Percentiles rank a stretch among this genome's conserved stretches.
Conservation (phyloP, 1,139 yeast genomes). For the Diutina scorzettiae region DNA sequence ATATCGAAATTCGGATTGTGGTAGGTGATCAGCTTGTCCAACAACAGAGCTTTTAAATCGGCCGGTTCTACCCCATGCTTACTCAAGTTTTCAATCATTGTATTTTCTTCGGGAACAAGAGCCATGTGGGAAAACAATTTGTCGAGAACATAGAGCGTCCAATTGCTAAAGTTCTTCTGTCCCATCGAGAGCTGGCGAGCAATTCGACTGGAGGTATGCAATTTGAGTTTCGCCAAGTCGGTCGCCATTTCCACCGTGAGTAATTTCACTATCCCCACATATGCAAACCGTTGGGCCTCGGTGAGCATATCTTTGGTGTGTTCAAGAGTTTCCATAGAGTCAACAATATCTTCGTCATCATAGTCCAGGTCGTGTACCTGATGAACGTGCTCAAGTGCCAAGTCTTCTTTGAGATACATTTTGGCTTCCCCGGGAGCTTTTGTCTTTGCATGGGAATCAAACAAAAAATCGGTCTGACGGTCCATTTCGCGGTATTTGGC, state of each 20-base stretch:
- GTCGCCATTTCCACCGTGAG: slow-evolving; percentile 75
- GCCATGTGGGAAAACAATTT: slow-evolving; percentile 77
- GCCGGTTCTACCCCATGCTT: slow-evolving; percentile 68
- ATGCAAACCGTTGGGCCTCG: slow-evolving; percentile 84
- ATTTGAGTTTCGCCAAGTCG: slow-evolving; percentile 49
- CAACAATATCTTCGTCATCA: slow-evolving; percentile 16
- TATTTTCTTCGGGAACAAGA: slow-evolving; percentile 56
- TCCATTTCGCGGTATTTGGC: slow-evolving; percentile 64
- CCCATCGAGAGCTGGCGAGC: slow-evolving; percentile 54
- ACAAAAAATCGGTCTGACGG: slow-evolving; percentile 73
- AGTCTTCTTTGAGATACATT: slow-evolving; percentile 11
- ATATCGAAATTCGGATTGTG: slow-evolving; percentile 40
- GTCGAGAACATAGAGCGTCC: slow-evolving; percentile 69
- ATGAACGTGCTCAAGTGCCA: slow-evolving; percentile 19
- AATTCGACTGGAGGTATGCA: slow-evolving; percentile 38
- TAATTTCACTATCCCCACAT: slow-evolving; percentile 74
- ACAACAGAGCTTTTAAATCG: slow-evolving; percentile 56
- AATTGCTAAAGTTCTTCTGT: slow-evolving; percentile 71
- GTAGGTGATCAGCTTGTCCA: slow-evolving; percentile 23
- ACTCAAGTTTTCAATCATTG: slow-evolving; percentile 81
- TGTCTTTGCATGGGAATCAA: slow-evolving; percentile 15
- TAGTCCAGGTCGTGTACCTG: neutral
- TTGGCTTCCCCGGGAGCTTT: neutral
- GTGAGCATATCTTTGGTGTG: slow-evolving; percentile 73
- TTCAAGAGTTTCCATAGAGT: slow-evolving; percentile 54